Conservation (phyloP, 768 basidiomycete species). For the Fomitopsis pulvina region DNA sequence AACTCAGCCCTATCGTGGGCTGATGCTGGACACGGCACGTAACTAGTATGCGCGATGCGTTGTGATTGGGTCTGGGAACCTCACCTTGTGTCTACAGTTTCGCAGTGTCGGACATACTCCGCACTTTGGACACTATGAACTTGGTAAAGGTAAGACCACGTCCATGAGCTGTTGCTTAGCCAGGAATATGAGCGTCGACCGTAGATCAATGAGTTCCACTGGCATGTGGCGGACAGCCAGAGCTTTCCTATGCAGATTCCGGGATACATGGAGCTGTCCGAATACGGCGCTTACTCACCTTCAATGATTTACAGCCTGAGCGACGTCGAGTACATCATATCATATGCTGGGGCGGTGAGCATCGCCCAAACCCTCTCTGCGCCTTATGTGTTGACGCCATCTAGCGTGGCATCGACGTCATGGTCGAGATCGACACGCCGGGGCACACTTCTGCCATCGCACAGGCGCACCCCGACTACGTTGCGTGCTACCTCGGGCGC, state of each 20-base stretch:
- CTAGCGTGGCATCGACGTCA: conserved; percentile 44
- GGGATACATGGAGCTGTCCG: conserved; percentile 30
- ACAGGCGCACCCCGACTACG: conserved; percentile 34
- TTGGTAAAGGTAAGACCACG: conserved; percentile 16
- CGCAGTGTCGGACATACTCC: conserved; percentile 54
- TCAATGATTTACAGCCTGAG: conserved; percentile 26
- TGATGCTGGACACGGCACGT: conserved; percentile 77
- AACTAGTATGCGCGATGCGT: conserved; percentile 50
- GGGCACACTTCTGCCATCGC: conserved; percentile 41
- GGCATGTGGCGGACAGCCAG: conserved; percentile 45
- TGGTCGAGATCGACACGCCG: conserved; percentile 44
- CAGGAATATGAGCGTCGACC: conserved; percentile 24
- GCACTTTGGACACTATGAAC: conserved; percentile 71
- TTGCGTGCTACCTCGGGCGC: conserved; percentile 32
- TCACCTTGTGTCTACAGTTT: conserved; percentile 34
- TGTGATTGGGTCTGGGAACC: background rate
- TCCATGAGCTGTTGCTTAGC: background rate
- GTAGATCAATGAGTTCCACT: conserved; percentile 34
- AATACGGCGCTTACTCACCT: conserved; percentile 38
- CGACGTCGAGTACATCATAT: conserved; percentile 33
- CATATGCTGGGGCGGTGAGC: conserved; percentile 38
- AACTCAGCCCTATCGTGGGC: conserved; percentile 62
- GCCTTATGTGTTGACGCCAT: background rate
- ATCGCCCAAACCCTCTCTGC: background rate
- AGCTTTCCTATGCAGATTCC: conserved; percentile 40